Evolutionary conservation across 768 basidiomycete genomes (phyloP), one percentile per base, ranked within the genome.

Genomic region (Butyriboletus loyo): DNA sequence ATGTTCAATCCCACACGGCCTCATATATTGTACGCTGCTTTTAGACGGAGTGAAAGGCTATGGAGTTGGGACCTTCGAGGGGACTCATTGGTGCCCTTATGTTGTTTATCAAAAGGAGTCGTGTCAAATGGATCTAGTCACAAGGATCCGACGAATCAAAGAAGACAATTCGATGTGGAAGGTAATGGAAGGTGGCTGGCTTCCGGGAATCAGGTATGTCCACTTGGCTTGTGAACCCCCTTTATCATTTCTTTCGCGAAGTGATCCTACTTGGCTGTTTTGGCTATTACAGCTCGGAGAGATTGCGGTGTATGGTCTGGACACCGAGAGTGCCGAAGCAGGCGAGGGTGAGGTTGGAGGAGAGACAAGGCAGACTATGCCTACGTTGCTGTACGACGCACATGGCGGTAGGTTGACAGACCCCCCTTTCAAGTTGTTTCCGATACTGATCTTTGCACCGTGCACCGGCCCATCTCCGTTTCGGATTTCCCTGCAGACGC

Each of bases 31-130:
- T 96, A 89, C 55, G 87, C 88, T 0, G 78, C 89, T 0, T 94
- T 90, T 58, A 80, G 95, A 6, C 77, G 87, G 13, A 63, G 67
- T 6, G 74, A 74, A 7, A 62, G 63, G 4, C 76, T 96, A 22
- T 86, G 85, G 62, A 75, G 80, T 49, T 97, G 89, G 87, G 95
- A 97, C 65, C 66, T 93, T 6, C 81, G 93, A 0, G 73, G 79
- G 3, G 77, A 86, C 66, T 61, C 78, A 28, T 67, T 71, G 46
- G 21, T 57, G 17, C 77, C 82, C 37, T 46, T 80, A 17, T 66
- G 71, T 28, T 63, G 76, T 43, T 81, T 58, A 45, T 56, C 49
- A 30, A 46, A 47, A 46, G 49, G 10, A 25, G 27, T 30, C 25
- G 43, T 25, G 9, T 48, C 50, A 10, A 42, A 38, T 19, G 49